A percentile compares a stretch with the other conserved stretches of the same genome.
Evolutionary conservation across 2,329 filamentous ascomycete genomes (phyloP).

Genomic region (Colletotrichum costaricense): DNA sequence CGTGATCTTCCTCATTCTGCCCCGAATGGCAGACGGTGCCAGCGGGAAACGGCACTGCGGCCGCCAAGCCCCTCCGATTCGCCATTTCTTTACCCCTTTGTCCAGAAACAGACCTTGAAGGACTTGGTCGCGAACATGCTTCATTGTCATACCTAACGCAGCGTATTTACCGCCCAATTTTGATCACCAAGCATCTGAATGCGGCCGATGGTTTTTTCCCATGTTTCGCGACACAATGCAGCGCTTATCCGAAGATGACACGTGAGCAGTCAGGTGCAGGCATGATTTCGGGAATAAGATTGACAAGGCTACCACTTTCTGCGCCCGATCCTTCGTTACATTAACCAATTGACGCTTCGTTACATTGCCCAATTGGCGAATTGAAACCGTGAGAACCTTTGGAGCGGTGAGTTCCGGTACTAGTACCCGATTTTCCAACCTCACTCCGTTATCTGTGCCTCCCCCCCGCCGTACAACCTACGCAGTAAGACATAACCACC

Average conservation of each 20-base stretch:
- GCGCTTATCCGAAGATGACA: constrained; percentile 9
- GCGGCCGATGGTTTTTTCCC: not conserved
- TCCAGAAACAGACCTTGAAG: not conserved
- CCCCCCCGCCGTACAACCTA: too few relatives aligned
- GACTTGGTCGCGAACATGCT: constrained; percentile 3
- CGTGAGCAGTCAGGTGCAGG: constrained; percentile 33
- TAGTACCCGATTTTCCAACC: not conserved
- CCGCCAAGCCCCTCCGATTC: constrained; percentile 15
- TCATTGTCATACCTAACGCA: not conserved
- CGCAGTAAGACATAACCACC: too few relatives aligned
- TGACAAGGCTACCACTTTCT: not conserved
- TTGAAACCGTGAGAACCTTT: not conserved
- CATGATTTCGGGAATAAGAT: not conserved
- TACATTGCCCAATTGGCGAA: not conserved
- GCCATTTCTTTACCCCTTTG: not conserved
- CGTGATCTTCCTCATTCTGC: too few relatives aligned
- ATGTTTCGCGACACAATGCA: not conserved
- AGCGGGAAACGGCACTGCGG: not conserved
- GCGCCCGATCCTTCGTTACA: not conserved
- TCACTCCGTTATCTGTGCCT: not conserved
- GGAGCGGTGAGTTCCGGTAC: constrained; percentile 27
- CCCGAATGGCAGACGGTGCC: not conserved
- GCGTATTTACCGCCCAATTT: not conserved
- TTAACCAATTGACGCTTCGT: not conserved
- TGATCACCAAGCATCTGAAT: not conserved